phyloP scores from a whole-genome alignment of 768 basidiomycete species.

The Xerocomellus chrysenteron region DNA sequence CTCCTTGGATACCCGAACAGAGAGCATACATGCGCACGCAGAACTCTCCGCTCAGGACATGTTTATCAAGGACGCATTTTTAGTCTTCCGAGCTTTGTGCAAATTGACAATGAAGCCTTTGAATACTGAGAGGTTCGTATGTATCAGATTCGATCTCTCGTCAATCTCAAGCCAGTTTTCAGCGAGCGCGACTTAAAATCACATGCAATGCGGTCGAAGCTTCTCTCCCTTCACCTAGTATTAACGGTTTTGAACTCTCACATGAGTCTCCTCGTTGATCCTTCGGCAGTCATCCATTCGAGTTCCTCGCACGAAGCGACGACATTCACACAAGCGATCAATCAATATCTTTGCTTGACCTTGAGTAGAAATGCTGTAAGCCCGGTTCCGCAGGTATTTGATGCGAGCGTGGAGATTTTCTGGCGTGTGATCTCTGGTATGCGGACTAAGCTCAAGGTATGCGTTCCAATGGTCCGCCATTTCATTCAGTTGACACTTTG shows the following conservation, averaged over 20 bases:
- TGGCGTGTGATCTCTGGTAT: constrained; percentile 94
- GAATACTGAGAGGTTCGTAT: constrained; percentile 81
- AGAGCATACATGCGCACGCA: constrained; percentile 28
- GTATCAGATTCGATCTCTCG: not conserved
- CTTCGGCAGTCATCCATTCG: constrained; percentile 88
- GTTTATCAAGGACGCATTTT: constrained; percentile 96
- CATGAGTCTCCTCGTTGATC: constrained; percentile 85
- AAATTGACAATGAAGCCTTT: constrained; percentile 98
- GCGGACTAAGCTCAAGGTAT: constrained; percentile 93
- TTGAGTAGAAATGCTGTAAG: constrained; percentile 95
- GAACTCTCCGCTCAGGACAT: constrained; percentile 79
- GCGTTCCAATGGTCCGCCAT: not conserved
- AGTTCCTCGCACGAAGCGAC: constrained; percentile 85
- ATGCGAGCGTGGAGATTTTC: constrained; percentile 97
- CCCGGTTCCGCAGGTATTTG: constrained; percentile 94
- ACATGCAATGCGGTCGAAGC: constrained; percentile 95
- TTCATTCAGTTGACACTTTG: constrained; percentile 7
- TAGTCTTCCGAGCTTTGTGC: constrained; percentile 95
- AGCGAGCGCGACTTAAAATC: constrained; percentile 96
- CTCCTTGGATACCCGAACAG: constrained; percentile 16
- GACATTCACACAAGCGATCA: constrained; percentile 88
- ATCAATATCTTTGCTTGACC: constrained; percentile 92
- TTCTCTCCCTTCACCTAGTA: constrained; percentile 91
- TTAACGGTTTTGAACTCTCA: constrained; percentile 90
- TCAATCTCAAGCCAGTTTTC: constrained; percentile 16